Evolutionary conservation across 495 filamentous ascomycete species (phyloP), one percentile per base, ranked within the genome.

Genomic region (Penicillium nucicola): DNA sequence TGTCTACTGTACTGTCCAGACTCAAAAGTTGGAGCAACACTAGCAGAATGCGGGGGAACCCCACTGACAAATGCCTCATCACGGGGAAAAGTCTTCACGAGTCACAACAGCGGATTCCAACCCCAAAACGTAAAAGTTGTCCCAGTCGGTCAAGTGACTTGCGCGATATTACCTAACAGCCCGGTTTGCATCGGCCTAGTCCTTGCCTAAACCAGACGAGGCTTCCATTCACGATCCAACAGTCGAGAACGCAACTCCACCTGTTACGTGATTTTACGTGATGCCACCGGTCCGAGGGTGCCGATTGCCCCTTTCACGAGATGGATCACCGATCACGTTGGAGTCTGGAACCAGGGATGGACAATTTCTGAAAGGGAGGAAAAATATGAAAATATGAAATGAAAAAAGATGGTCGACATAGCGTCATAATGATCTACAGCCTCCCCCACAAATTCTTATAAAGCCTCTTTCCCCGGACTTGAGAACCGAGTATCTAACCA

Each of bases 371-470:
- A 5, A 22, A 22, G 20, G 20, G 20, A 22, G n/a, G n/a, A n/a
- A n/a, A n/a, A n/a, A n/a, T n/a, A n/a, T 22, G 20, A 22, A 22
- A 22, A 22, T 22, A 22, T 22, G 20, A n/a, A n/a, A n/a, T n/a
- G 20, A 3, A 5, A 22, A 22, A 22, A 22, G 2, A 22, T 22
- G 20, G 20, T 22, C 2, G 3, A 22, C 20, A 57, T 57, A 53
- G 54, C 49, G 49, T 57, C 49, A 57, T 57, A 22, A 52, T 48
- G 54, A 57, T 57, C 48, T 36, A 17, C 25, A 1, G 5, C 48
- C 22, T 22, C 49, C 54, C 54, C 54, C 48, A 44, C 48, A 48
- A 57, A 40, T 45, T 35, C 44, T 44, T 53, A 57, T 40, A 57
- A 53, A 53, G 33, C 3, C 11, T 9, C 15, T 23, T 42, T 42